These are phyloP conservation scores for Pseudogymnoascus sp. DNA, from an alignment of 2,329 filamentous ascomycete genomes.

Conservation along the genomic window DNA sequence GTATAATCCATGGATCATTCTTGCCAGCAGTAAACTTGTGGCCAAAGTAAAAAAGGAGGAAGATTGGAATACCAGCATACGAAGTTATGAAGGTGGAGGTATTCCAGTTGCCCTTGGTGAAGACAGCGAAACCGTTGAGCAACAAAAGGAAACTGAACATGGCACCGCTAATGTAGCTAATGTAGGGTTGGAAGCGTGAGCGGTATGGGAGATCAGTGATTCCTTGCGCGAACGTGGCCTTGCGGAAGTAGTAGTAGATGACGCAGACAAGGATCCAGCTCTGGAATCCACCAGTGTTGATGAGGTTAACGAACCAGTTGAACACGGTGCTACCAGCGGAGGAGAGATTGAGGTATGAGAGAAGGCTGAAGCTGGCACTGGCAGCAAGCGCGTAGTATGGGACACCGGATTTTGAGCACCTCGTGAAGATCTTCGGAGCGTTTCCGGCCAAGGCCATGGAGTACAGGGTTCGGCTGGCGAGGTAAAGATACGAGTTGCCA, in stretches of 20 bases:
- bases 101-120: conserved; percentile 50
- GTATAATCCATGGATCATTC: neutral
- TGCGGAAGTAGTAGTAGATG: conserved; percentile 50
- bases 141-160: conserved; percentile 45
- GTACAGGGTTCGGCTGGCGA: conserved; percentile 43
- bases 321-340: conserved; percentile 40
- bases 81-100: conserved; percentile 49
- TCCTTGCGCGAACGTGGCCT: conserved; percentile 37
- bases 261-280: conserved; percentile 46
- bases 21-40: neutral
- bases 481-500: conserved; percentile 46
- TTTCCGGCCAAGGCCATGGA: conserved; percentile 44
- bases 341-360: conserved; percentile 41
- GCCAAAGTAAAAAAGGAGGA: conserved; percentile 35
- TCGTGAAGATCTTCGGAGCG: conserved; percentile 41
- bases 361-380: conserved; percentile 35
- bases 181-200: conserved; percentile 48
- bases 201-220: conserved; percentile 42
- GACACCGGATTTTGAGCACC: conserved; percentile 41
- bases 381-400: conserved; percentile 39
- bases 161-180: conserved; percentile 43
- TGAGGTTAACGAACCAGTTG: conserved; percentile 47
- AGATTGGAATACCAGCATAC: conserved; percentile 58
- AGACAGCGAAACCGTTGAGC: conserved; percentile 57
- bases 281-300: conserved; percentile 44